Base-by-base conservation (phyloP, 140 eudicot genomes). In the Bidens hawaiensis region DNA sequence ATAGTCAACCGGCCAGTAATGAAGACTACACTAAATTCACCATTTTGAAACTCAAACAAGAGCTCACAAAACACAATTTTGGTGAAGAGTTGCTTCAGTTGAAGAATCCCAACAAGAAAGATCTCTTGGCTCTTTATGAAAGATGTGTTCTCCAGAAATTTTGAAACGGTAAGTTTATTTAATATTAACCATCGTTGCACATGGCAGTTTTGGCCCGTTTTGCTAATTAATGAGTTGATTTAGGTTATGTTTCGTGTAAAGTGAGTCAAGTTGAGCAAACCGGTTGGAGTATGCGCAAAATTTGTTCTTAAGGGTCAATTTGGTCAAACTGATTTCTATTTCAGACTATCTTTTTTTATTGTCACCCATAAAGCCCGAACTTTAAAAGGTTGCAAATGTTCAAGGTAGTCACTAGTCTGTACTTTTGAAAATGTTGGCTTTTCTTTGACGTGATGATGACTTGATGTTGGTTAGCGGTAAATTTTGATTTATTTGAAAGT, bases 81-180 rank as follows among this genome's bases (percentile, higher is more conserved):
- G 95, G 94, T 31, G 95, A 76, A 8, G 97, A 94, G 73, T 61
- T 94, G 71, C 83, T 88, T 54, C 78, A 81, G 69, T 55, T 88
- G 76, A 85, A 69, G 86, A 79, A 76, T 62, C 90, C 97, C 1
- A 79, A 56, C 70, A 88, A 88, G 76, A 93, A 83, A 72, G 99
- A 94, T 43, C 69, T 94, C 6, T 34, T 85, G 53, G 95, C 97
- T 75, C 84, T 88, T 2, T 94, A 88, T 22, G 99, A 94, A 62
- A 94, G 61, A 67, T 81, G 82, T 27, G 75, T 94, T 46, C 88
- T 88, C 9, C 80, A 76, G 60, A 85, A 81, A 68, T 66, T 64
- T 0, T 88, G 74, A 74, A 22, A 46, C 5, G 73, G 73, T 59
- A 36, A 45, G 68, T 73, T 48, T 33, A 5, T 18, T 7, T 65